Evolutionary conservation across 495 filamentous ascomycete species (phyloP).

Genomic region (Penicillium bialowiezense): DNA sequence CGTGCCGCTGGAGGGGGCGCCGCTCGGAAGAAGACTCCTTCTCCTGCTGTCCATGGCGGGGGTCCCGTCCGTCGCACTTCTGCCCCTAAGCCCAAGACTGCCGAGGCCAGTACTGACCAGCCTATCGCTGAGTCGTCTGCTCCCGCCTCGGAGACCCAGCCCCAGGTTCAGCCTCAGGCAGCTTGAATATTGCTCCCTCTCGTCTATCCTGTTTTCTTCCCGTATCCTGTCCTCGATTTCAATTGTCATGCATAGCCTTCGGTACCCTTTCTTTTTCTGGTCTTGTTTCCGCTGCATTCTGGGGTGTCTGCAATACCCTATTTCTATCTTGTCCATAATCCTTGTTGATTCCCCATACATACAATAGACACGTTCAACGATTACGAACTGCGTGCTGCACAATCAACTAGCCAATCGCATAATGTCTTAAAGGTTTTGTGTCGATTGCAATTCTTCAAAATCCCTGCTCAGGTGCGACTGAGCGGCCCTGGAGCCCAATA

Average conservation of each 20-base stretch:
- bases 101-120: constrained; percentile 17
- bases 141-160: constrained; percentile 16
- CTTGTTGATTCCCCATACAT: constrained; percentile 2
- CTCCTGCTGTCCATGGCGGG: constrained; percentile 19
- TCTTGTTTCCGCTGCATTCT: constrained; percentile 8
- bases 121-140: constrained; percentile 23
- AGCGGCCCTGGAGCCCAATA: too few species aligned
- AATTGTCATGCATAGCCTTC: constrained; percentile 21
- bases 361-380: background rate
- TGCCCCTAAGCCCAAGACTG: constrained; percentile 26
- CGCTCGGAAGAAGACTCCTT: constrained; percentile 27
- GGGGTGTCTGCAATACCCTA: constrained; percentile 1
- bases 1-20: constrained; percentile 39
- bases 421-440: too few species aligned
- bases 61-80: constrained; percentile 43
- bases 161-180: constrained; percentile 19
- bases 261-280: constrained; percentile 7
- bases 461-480: too few species aligned
- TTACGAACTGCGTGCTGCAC: too few species aligned
- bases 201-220: background rate
- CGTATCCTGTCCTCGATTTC: background rate
- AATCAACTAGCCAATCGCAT: too few species aligned
- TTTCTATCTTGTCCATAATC: constrained; percentile 9
- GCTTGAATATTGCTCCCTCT: constrained; percentile 16
- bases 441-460: too few species aligned